Evolutionary conservation across 108 stramenopile genomes (phyloP).

Genomic region (Bacterosira constricta): DNA sequence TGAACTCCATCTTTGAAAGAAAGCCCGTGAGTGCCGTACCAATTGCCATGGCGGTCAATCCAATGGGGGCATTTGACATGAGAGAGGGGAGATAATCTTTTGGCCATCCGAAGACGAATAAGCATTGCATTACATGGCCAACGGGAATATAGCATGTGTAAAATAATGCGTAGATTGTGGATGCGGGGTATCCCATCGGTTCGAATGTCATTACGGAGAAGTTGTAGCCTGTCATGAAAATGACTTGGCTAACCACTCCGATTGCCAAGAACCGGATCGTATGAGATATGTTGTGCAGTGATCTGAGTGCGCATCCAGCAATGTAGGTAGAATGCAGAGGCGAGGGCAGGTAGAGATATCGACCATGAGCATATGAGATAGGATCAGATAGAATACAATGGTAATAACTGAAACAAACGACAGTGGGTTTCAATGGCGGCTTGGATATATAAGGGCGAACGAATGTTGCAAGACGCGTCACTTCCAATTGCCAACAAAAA

Average conservation of each 20-base stretch:
- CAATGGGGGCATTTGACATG: constrained; percentile 80
- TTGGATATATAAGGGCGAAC: not conserved
- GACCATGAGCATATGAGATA: too few relatives aligned
- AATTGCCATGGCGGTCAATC: constrained; percentile 78
- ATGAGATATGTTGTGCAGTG: constrained; percentile 68
- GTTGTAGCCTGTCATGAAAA: constrained; percentile 86
- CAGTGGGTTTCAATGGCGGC: not conserved
- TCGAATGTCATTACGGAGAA: constrained; percentile 57
- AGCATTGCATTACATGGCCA: constrained; percentile 62
- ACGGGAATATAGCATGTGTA: constrained; percentile 83
- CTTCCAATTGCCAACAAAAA: not conserved
- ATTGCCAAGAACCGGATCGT: constrained; percentile 77
- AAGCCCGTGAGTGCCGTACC: constrained; percentile 77
- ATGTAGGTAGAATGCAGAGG: not conserved
- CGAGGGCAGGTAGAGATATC: too few relatives aligned
- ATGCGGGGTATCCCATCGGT: constrained; percentile 52
- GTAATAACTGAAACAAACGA: not conserved
- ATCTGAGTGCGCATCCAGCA: constrained; percentile 20
- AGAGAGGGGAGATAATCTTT: constrained; percentile 72
- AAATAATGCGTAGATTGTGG: constrained; percentile 78
- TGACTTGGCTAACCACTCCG: constrained; percentile 70
- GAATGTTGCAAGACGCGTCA: not conserved
- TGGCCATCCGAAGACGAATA: constrained; percentile 90
- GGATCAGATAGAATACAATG: not conserved
- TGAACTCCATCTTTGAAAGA: constrained; percentile 69